Conservation (phyloP, 2,329 filamentous ascomycete genomes). For the Colletotrichum cereale region DNA sequence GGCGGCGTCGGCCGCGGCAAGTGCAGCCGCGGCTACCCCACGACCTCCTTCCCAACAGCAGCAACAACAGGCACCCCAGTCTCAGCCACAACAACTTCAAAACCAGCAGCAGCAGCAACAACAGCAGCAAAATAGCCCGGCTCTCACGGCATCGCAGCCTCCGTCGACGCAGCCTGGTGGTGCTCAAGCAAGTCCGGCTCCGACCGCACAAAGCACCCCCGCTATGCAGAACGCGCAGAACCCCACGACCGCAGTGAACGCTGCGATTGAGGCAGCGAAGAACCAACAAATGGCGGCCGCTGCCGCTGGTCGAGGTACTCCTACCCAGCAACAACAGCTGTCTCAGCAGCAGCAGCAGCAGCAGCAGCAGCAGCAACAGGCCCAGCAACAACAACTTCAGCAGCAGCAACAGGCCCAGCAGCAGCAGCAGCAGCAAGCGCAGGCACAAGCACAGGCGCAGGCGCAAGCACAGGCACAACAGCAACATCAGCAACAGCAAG, state of each 20-base stretch:
- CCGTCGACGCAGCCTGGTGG: slow-evolving; percentile 40
- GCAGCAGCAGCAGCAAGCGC: slow-evolving; percentile 38
- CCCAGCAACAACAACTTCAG: slow-evolving; percentile 45
- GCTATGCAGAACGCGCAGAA: slow-evolving; percentile 45
- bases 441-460: slow-evolving; percentile 50
- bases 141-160: slow-evolving; percentile 41
- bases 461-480: slow-evolving; percentile 40
- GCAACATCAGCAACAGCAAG: slow-evolving; percentile 46
- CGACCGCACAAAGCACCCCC: slow-evolving; percentile 4
- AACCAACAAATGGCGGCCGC: slow-evolving; percentile 52
- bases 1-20: not conserved
- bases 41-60: slow-evolving; percentile 1
- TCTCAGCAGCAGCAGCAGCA: slow-evolving; percentile 40
- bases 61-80: slow-evolving; percentile 25
- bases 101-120: slow-evolving; percentile 40
- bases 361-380: slow-evolving; percentile 38
- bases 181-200: slow-evolving; percentile 16
- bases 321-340: slow-evolving; percentile 42
- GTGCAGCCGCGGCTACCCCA: not conserved
- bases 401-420: slow-evolving; percentile 46
- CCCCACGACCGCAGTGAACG: slow-evolving; percentile 55
- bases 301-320: slow-evolving; percentile 45
- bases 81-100: slow-evolving; percentile 28
- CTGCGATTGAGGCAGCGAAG: slow-evolving; percentile 61
- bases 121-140: slow-evolving; percentile 35